These are phyloP conservation scores for Pelagophyceae sp. DNA, from an alignment of 352 stramenopile genomes.

Conservation along the genomic window DNA sequence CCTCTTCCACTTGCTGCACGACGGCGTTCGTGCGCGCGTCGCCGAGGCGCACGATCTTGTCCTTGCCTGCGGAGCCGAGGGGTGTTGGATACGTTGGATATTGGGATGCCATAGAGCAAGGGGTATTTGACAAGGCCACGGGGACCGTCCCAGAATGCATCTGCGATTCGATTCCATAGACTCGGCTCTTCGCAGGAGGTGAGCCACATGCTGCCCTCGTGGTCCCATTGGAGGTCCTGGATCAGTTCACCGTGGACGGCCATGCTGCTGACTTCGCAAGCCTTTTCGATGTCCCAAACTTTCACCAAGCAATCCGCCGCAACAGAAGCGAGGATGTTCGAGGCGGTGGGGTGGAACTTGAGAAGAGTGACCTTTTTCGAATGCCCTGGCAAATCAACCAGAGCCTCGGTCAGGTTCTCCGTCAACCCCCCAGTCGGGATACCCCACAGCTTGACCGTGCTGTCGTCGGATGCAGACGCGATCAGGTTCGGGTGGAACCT, in stretches of 20 bases:
- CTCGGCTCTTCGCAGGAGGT: too few relatives aligned
- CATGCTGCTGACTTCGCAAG: constrained; percentile 74
- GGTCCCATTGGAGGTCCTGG: constrained; percentile 96
- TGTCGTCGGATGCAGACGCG: constrained; percentile 89
- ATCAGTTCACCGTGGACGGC: constrained; percentile 76
- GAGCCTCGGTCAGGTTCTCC: constrained; percentile 79
- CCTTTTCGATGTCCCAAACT: constrained; percentile 97
- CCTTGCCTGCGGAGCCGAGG: too few relatives aligned
- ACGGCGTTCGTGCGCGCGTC: constrained; percentile 78
- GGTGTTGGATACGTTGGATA: too few relatives aligned
- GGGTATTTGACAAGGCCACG: too few relatives aligned
- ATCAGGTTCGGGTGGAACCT: constrained; percentile 73
- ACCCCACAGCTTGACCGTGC: constrained; percentile 88
- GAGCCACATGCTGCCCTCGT: constrained; percentile 81
- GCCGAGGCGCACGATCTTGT: constrained; percentile 93
- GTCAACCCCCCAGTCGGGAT: constrained; percentile 85
- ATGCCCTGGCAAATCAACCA: constrained; percentile 92
- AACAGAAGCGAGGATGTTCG: constrained; percentile 89
- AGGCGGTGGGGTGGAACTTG: constrained; percentile 92
- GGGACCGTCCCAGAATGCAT: too few relatives aligned
- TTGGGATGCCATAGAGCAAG: too few relatives aligned
- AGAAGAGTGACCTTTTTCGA: constrained; percentile 86
- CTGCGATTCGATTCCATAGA: too few relatives aligned
- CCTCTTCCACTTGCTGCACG: constrained; percentile 48
- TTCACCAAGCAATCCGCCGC: constrained; percentile 90